Percentiles rank a stretch among this genome's conserved stretches.
phyloP scores from a whole-genome alignment of 345 rosid genomes.

The Lepidium sativum region DNA sequence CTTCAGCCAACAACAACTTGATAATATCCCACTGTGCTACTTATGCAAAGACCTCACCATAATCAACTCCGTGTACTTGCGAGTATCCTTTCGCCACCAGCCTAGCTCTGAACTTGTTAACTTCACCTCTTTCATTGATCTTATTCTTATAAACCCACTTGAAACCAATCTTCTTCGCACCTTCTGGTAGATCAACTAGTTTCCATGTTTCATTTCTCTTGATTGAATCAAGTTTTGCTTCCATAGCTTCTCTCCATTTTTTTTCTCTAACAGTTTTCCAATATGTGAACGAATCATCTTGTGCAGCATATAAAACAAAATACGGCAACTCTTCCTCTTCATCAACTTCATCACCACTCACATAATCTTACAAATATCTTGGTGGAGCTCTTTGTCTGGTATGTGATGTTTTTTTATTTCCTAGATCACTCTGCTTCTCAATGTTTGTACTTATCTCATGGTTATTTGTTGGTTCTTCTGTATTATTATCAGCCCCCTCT shows the following conservation, averaged over 20 bases:
- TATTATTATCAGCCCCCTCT: background rate
- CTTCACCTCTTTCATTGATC: background rate
- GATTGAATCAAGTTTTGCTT: background rate
- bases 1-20: background rate
- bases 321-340: background rate
- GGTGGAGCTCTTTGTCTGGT: background rate
- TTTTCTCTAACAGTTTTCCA: background rate
- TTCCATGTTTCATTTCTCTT: background rate
- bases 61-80: background rate
- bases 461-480: no score
- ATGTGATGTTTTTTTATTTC: no score
- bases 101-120: background rate
- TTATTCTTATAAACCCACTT: background rate
- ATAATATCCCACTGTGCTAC: background rate
- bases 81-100: background rate
- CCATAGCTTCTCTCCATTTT: background rate
- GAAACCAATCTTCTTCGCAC: background rate
- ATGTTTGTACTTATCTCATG: no score
- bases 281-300: background rate
- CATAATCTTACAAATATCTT: background rate
- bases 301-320: accelerated
- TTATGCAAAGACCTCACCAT: background rate
- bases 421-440: no score
- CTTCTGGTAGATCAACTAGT: background rate
- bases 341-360: background rate